Base-by-base conservation (phyloP, 2,329 filamentous ascomycete species). In the Beauveria sp. region DNA sequence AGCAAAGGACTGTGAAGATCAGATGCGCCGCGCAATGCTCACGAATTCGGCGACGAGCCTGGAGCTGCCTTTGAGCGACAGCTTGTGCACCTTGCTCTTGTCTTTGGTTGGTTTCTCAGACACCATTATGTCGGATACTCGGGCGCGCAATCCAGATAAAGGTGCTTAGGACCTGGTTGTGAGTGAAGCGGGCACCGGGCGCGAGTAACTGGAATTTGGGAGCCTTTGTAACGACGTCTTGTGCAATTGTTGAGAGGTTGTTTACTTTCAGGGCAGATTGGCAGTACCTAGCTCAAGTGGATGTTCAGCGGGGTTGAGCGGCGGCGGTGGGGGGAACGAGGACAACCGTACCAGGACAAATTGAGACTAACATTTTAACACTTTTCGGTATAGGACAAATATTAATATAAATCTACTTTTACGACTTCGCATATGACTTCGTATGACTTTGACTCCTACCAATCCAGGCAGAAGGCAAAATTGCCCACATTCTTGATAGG, bases 31-130 rank as follows among this genome's bases (percentile, higher is more conserved):
- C 31, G 28, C 28, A 49, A 74, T 26, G 83, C 89, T 74, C 79
- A 96, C 92, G 75, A 99, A 99, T 79, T 99, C 95, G 50, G 93
- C 90, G 62, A 98, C 92, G 43, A 96, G 84, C 76, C 93, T 96
- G 45, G 91, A 86, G 68, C 79, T 84, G 77, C 89, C 91, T 76
- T 92, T 93, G 65, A 97, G 82, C 43, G 93, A 90, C 65, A 99
- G 85, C 81, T 96, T 98, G 80, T 99, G 95, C 64, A 92, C 87
- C 77, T 97, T 96, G 68, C 91, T 90, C 71, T 92, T 92, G 55
- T 81, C 77, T 58, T 74, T 67, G 28, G 58, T 38, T 34, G 46
- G 34, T 28, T 60, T 63, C 42, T 60, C 57, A 38, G 62, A 56
- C n/a, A 40, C 50, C 52, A 63, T 63, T 7, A 31, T 55, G 31